phyloP scores from a whole-genome alignment of 306 rosid species.

The Ormosia emarginata region DNA sequence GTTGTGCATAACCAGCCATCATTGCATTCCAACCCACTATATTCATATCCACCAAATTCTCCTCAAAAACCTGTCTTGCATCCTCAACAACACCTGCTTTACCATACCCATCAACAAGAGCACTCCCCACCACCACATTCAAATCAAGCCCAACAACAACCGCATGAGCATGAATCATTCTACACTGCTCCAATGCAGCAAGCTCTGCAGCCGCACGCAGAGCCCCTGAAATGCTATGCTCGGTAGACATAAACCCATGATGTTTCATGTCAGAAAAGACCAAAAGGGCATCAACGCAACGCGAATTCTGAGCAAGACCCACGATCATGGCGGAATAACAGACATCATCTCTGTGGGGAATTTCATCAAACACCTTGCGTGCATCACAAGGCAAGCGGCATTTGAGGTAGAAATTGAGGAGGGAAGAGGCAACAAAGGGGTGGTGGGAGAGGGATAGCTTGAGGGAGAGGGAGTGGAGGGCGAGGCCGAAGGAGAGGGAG shows the following conservation, averaged over 20 bases:
- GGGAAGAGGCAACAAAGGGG: constrained; percentile 66
- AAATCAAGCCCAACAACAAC: constrained; percentile 51
- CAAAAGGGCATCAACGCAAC: constrained; percentile 39
- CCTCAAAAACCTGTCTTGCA: constrained; percentile 68
- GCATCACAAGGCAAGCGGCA: constrained; percentile 45
- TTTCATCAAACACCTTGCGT: constrained; percentile 66
- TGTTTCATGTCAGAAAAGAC: constrained; percentile 52
- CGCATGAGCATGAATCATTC: constrained; percentile 56
- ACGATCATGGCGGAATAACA: constrained; percentile 69
- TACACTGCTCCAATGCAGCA: constrained; percentile 79
- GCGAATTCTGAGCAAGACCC: constrained; percentile 70
- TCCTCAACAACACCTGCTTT: constrained; percentile 69
- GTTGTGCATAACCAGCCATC: constrained; percentile 81
- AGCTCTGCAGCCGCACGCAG: constrained; percentile 67
- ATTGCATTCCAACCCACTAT: constrained; percentile 82
- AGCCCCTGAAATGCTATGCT: constrained; percentile 60
- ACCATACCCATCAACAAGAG: constrained; percentile 74
- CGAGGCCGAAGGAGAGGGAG: constrained; percentile 48
- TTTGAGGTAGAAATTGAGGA: constrained; percentile 59
- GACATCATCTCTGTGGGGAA: constrained; percentile 50
- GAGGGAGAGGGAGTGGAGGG: constrained; percentile 64
- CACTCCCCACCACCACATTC: constrained; percentile 50
- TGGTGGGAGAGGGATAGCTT: constrained; percentile 49
- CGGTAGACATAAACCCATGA: constrained; percentile 43
- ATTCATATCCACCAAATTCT: constrained; percentile 41